Evolutionary conservation across 2,329 filamentous ascomycete species (phyloP).

Genomic region (Trichoderma koningiopsis): DNA sequence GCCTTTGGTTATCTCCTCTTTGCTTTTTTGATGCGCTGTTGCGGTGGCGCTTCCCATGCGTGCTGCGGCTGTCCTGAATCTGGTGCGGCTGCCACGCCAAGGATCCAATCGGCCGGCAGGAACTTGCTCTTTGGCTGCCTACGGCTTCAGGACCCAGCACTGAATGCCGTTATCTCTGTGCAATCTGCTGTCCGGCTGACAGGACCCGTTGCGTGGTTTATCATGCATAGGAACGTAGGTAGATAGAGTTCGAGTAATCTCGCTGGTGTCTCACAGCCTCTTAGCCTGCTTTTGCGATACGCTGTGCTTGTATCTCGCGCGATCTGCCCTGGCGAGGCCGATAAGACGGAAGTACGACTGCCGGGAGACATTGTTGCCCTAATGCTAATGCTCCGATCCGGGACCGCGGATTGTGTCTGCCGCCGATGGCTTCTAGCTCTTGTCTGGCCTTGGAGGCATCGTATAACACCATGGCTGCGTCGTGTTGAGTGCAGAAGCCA

Average conservation of each 20-base stretch:
- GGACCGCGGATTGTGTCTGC: constrained; percentile 15
- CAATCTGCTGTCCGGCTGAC: background rate
- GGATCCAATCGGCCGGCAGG: constrained; percentile 20
- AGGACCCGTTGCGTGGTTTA: background rate
- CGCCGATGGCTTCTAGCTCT: background rate
- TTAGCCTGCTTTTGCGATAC: background rate
- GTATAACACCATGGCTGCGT: background rate
- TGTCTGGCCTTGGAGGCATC: background rate
- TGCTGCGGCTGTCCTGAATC: constrained; percentile 18
- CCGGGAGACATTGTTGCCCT: constrained; percentile 12
- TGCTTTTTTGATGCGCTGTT: constrained; percentile 21
- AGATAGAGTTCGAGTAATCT: constrained; percentile 7
- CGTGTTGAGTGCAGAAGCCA: constrained; percentile 7
- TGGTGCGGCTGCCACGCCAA: background rate
- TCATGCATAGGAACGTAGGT: background rate
- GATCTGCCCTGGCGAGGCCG: background rate
- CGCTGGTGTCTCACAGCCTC: constrained; percentile 11
- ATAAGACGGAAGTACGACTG: constrained; percentile 18
- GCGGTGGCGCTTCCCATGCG: constrained; percentile 20
- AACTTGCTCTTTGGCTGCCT: background rate
- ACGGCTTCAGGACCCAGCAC: background rate
- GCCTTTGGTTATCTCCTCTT: background rate
- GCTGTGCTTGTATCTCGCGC: background rate
- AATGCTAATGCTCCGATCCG: constrained; percentile 15
- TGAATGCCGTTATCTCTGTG: constrained; percentile 18